Conservation (phyloP, 2,329 filamentous ascomycete genomes). For the Fusarium equiseti region DNA sequence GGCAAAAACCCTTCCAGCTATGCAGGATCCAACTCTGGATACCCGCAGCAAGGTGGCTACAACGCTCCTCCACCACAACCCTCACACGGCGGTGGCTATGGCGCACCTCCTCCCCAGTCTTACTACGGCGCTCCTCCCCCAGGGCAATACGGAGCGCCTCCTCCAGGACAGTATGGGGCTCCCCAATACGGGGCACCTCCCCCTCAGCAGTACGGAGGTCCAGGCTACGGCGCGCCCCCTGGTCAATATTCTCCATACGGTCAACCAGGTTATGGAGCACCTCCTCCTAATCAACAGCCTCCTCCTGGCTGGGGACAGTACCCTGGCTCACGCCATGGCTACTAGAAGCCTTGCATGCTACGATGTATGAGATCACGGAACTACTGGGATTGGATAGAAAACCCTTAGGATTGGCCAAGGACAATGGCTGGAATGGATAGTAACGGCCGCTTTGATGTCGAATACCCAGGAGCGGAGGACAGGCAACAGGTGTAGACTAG, state of each 20-base stretch:
- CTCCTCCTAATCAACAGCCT: constrained; percentile 41
- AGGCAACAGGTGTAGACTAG: constrained; percentile 10
- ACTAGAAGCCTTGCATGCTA: constrained; percentile 36
- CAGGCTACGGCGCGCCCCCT: constrained; percentile 38
- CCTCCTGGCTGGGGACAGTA: constrained; percentile 54
- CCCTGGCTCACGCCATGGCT: constrained; percentile 55
- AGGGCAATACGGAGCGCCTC: constrained; percentile 47
- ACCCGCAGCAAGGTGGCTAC: constrained; percentile 43
- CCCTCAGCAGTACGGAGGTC: constrained; percentile 48
- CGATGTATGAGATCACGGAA: neutral
- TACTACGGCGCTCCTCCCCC: constrained; percentile 48
- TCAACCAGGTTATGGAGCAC: constrained; percentile 35
- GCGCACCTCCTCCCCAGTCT: constrained; percentile 46
- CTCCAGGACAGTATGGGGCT: constrained; percentile 47
- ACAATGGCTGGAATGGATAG: constrained; percentile 21
- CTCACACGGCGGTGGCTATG: constrained; percentile 51
- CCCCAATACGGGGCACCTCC: constrained; percentile 50
- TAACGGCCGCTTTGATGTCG: constrained; percentile 39
- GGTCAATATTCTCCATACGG: constrained; percentile 39
- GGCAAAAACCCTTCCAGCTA: constrained; percentile 52
- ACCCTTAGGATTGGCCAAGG: constrained; percentile 10
- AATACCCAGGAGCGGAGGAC: constrained; percentile 25
- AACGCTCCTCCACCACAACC: constrained; percentile 51
- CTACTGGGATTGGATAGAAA: constrained; percentile 14
- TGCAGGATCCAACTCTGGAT: constrained; percentile 39